Conservation (phyloP, 2,329 filamentous ascomycete species). For the Colletotrichum shisoi region DNA sequence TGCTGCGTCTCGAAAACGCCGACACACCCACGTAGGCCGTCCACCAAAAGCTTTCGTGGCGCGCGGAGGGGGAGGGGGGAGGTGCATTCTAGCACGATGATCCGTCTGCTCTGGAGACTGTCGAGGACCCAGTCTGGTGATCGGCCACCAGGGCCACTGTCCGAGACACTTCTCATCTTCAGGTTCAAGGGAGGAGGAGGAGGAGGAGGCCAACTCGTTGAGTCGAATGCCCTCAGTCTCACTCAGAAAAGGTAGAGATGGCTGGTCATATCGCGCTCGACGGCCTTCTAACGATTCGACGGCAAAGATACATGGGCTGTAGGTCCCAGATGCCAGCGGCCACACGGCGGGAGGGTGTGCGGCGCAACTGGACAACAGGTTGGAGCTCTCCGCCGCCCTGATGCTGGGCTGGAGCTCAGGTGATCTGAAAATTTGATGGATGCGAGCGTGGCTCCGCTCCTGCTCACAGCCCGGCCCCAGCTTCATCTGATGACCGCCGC, state of each 20-base stretch:
- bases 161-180: constrained; percentile 5
- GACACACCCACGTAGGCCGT: neutral
- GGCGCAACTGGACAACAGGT: constrained; percentile 34
- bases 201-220: neutral
- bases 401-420: constrained; percentile 35
- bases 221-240: neutral
- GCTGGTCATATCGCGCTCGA: neutral
- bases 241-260: neutral
- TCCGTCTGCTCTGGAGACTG: neutral
- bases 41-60: constrained; percentile 11
- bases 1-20: constrained; percentile 9
- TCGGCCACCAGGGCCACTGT: constrained; percentile 6
- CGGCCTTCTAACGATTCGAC: constrained; percentile 21
- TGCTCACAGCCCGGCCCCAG: constrained; percentile 31
- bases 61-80: neutral
- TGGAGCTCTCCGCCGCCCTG: constrained; percentile 33
- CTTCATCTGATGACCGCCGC: constrained; percentile 35
- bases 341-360: constrained; percentile 14
- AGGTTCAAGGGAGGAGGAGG: neutral
- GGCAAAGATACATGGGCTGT: constrained; percentile 16
- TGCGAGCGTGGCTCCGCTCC: constrained; percentile 36
- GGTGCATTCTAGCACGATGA: constrained; percentile 15
- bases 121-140: constrained; percentile 14
- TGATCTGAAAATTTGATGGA: constrained; percentile 37
- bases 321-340: constrained; percentile 20